A percentile compares a stretch with the other conserved stretches of the same genome.
phyloP scores from a whole-genome alignment of 2,329 filamentous ascomycete species.

The Colletotrichum tropicale region DNA sequence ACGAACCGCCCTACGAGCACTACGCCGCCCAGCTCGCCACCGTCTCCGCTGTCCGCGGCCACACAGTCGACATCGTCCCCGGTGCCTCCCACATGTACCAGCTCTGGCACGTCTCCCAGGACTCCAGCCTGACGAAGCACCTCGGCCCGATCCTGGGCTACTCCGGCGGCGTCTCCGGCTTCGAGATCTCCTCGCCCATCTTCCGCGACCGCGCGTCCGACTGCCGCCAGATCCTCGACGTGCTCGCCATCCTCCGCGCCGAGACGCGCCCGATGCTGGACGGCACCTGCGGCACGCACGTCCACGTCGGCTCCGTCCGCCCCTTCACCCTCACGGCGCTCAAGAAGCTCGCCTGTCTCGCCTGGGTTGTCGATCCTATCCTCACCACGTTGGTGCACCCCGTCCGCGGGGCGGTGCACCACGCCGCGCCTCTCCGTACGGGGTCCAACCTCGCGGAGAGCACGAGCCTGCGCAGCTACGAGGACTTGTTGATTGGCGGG shows the following conservation, averaged over 20 bases:
- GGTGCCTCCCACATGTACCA: background rate
- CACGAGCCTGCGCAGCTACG: background rate
- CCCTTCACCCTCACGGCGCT: background rate
- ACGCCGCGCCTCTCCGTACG: background rate
- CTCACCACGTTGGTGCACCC: background rate
- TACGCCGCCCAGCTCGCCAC: background rate
- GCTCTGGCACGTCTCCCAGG: background rate
- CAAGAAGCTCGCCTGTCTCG: background rate
- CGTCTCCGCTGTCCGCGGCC: background rate
- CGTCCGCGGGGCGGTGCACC: background rate
- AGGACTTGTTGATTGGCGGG: background rate
- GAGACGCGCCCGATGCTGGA: background rate
- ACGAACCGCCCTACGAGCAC: background rate
- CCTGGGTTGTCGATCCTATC: background rate
- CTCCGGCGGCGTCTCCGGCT: background rate
- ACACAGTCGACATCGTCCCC: background rate
- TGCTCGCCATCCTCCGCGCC: background rate
- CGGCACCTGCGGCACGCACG: background rate
- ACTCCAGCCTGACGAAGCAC: background rate
- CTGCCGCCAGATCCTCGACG: background rate
- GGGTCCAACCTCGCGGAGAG: background rate
- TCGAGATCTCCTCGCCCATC: slow-evolving; percentile 8
- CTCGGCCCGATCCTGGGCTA: background rate
- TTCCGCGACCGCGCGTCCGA: background rate
- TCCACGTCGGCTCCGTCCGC: slow-evolving; percentile 3